Evolutionary conservation across 805 yeast genomes (phyloP).

Genomic region (Candida parachauliodes): DNA sequence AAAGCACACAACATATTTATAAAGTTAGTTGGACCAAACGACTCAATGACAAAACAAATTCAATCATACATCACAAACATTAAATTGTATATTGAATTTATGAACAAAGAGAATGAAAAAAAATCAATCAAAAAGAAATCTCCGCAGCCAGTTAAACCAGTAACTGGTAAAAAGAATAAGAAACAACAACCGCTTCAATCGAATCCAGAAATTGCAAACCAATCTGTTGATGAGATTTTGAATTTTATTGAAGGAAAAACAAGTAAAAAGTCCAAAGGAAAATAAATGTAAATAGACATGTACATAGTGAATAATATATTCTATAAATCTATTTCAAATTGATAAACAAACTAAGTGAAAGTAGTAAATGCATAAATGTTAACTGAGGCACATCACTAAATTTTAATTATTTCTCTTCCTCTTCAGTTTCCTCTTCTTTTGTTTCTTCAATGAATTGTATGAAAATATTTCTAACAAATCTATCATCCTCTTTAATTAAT

Average conservation of each 20-base stretch:
- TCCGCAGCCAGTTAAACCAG: slow-evolving; percentile 17
- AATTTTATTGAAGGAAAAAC: slow-evolving; percentile 61
- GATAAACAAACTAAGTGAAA: too few relatives aligned
- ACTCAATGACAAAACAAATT: slow-evolving; percentile 64
- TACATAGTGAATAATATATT: too few relatives aligned
- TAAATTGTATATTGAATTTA: slow-evolving; percentile 43
- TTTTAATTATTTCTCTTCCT: too few relatives aligned
- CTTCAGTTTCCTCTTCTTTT: slow-evolving; percentile 1
- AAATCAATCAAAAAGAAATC: slow-evolving; percentile 17
- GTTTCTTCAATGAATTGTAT: slow-evolving; percentile 26
- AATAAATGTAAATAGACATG: slow-evolving; percentile 4
- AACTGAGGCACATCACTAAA: too few relatives aligned
- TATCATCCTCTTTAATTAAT: slow-evolving; percentile 35
- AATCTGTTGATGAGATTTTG: slow-evolving; percentile 71
- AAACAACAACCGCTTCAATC: slow-evolving; percentile 20
- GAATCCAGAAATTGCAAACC: slow-evolving; percentile 55
- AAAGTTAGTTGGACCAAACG: slow-evolving; percentile 61
- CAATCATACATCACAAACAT: slow-evolving; percentile 61
- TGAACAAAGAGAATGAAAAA: slow-evolving; percentile 35
- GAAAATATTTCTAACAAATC: slow-evolving; percentile 41
- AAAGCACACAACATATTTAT: slow-evolving; percentile 57
- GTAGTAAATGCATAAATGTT: too few relatives aligned
- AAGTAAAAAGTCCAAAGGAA: slow-evolving; percentile 7
- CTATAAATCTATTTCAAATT: too few relatives aligned
- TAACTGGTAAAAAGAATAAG: slow-evolving; percentile 12